Conservation (phyloP, 2,329 filamentous ascomycete species). For the Diaporthe eres region DNA sequence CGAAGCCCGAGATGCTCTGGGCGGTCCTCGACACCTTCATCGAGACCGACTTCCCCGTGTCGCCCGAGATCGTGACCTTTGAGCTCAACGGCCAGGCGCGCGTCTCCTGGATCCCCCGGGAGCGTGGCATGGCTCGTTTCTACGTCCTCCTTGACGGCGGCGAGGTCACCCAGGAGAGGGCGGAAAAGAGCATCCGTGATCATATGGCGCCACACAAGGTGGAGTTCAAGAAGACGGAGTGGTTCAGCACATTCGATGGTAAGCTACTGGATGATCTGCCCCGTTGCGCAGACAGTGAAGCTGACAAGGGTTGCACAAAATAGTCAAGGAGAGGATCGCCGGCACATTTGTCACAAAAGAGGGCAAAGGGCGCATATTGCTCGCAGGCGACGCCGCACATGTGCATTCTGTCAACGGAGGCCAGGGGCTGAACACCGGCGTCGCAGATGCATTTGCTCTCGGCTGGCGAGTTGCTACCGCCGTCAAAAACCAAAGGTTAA, state of each 20-base stretch:
- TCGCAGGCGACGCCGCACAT: conserved; percentile 72
- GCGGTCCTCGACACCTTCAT: conserved; percentile 63
- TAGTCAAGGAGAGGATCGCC: conserved; percentile 59
- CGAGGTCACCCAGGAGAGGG: conserved; percentile 56
- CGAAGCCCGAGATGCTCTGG: conserved; percentile 66
- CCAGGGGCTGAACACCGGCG: conserved; percentile 71
- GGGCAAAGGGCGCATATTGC: conserved; percentile 62
- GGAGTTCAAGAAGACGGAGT: conserved; percentile 60
- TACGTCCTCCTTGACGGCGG: conserved; percentile 60
- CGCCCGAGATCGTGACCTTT: conserved; percentile 63
- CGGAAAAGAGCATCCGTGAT: conserved; percentile 58
- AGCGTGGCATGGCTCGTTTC: conserved; percentile 62
- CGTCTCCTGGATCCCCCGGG: conserved; percentile 64
- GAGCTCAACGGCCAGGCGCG: conserved; percentile 60
- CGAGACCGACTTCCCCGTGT: conserved; percentile 62
- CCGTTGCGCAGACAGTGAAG: not conserved
- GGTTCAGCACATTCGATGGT: conserved; percentile 66
- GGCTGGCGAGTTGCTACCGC: conserved; percentile 63
- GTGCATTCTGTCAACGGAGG: conserved; percentile 69
- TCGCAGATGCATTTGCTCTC: conserved; percentile 68
- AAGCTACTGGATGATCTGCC: conserved; percentile 37
- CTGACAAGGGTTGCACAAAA: not conserved
- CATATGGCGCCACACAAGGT: conserved; percentile 60
- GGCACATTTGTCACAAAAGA: conserved; percentile 55
- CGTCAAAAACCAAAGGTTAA: conserved; percentile 41